Percentiles rank a stretch among this genome's conserved stretches.
Evolutionary conservation across 306 rosid species (phyloP).

Genomic region (Medicago truncatula): DNA sequence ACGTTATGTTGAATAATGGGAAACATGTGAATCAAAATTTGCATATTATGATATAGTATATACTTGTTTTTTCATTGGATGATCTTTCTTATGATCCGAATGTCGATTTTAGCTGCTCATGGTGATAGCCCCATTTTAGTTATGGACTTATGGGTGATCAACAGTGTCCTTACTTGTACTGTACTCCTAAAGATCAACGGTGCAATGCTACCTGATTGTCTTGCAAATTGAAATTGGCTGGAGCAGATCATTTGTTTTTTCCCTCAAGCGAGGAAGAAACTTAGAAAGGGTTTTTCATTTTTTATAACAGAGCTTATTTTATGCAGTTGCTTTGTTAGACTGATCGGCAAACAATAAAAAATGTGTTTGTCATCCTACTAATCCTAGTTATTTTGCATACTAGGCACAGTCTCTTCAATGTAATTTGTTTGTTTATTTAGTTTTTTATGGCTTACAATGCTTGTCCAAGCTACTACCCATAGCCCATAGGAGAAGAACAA

Average conservation of each 20-base stretch:
- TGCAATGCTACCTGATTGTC: not conserved
- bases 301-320: not conserved
- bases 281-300: not conserved
- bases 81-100: not conserved
- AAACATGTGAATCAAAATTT: not conserved
- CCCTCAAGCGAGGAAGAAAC: not conserved
- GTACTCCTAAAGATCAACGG: not conserved
- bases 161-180: not conserved
- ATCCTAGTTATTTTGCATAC: too few relatives aligned
- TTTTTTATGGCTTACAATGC: conserved; percentile 1
- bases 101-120: not conserved
- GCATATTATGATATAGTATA: not conserved
- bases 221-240: not conserved
- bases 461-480: not conserved
- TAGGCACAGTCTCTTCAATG: not conserved
- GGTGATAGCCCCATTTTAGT: not conserved
- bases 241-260: not conserved
- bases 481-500: not conserved
- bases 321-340: not conserved
- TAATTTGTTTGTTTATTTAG: not conserved
- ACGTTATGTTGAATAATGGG: not conserved
- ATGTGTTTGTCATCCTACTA: not conserved
- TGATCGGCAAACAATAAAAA: not conserved
- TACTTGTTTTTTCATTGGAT: not conserved
- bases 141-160: not conserved